Conservation (phyloP, 306 rosid species). For the Psophocarpus tetragonolobus region DNA sequence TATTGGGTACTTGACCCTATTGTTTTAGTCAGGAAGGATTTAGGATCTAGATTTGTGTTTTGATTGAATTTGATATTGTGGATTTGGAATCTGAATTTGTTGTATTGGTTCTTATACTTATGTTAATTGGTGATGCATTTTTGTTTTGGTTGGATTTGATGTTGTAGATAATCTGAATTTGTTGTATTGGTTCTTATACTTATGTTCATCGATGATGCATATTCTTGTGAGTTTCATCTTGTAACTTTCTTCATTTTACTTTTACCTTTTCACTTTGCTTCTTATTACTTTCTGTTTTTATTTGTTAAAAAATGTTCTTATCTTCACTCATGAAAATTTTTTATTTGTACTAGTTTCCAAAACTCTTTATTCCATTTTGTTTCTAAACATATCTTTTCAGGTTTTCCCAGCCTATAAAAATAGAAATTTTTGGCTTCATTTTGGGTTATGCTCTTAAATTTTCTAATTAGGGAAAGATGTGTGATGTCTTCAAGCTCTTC, state of each 20-base stretch:
- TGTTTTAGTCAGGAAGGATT: too few species aligned
- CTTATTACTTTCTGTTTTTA: neutral
- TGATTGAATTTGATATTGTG: too few species aligned
- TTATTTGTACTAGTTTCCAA: neutral
- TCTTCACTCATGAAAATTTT: neutral
- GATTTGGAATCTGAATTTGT: too few species aligned
- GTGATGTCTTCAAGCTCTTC: constrained; percentile 33
- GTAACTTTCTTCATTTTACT: neutral
- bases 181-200: neutral
- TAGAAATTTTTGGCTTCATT: constrained; percentile 63
- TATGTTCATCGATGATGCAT: neutral
- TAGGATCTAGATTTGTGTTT: too few species aligned
- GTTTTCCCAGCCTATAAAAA: constrained; percentile 75
- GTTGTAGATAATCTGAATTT: too few species aligned
- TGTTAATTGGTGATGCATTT: neutral
- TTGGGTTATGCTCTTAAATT: constrained; percentile 66
- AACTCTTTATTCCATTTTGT: neutral
- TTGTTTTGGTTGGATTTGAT: too few species aligned
- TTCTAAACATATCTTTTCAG: constrained; percentile 44
- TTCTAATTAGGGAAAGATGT: constrained; percentile 88
- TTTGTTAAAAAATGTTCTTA: neutral
- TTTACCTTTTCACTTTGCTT: neutral
- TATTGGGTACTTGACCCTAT: too few species aligned
- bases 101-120: neutral
- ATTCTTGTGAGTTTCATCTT: neutral